phyloP scores from a whole-genome alignment of 768 basidiomycete species.

The Saitozyma sp. region DNA sequence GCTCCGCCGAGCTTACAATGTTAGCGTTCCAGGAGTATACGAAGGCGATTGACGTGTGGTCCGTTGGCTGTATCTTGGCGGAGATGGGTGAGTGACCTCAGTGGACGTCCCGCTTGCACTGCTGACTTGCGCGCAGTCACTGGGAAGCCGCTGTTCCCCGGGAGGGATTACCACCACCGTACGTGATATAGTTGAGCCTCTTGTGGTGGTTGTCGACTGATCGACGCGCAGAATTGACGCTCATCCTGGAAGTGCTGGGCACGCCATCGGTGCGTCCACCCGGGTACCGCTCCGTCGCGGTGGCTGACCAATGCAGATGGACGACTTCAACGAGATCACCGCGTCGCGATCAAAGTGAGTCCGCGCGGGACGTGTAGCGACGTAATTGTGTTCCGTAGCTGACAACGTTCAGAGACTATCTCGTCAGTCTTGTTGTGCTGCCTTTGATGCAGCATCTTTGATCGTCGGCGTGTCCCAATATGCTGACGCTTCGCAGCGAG shows the following conservation, averaged over 20 bases:
- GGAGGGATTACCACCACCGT: conserved; percentile 79
- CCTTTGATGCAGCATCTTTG: neutral
- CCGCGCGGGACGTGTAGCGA: neutral
- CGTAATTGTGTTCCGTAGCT: neutral
- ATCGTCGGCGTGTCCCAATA: too few relatives aligned
- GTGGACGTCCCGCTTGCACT: neutral
- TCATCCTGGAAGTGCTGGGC: conserved; percentile 93
- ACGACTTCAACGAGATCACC: conserved; percentile 92
- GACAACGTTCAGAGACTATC: conserved; percentile 65
- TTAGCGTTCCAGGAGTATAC: conserved; percentile 56
- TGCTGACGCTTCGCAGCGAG: conserved; percentile 55
- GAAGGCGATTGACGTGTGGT: conserved; percentile 58
- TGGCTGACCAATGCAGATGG: conserved; percentile 62
- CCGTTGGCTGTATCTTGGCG: conserved; percentile 52
- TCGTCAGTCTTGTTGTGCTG: conserved; percentile 48
- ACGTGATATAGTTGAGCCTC: conserved; percentile 64
- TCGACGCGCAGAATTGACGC: conserved; percentile 61
- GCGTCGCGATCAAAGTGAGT: conserved; percentile 62
- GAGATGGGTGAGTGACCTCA: conserved; percentile 27
- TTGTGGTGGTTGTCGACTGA: conserved; percentile 73
- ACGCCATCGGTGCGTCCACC: conserved; percentile 48
- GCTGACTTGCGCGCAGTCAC: conserved; percentile 59
- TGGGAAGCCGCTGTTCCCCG: conserved; percentile 91
- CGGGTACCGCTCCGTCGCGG: neutral
- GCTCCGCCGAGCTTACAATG: neutral